These are phyloP conservation scores for Guadua angustifolia DNA, from an alignment of 176 grass and related monocot genomes.

Conservation along the genomic window DNA sequence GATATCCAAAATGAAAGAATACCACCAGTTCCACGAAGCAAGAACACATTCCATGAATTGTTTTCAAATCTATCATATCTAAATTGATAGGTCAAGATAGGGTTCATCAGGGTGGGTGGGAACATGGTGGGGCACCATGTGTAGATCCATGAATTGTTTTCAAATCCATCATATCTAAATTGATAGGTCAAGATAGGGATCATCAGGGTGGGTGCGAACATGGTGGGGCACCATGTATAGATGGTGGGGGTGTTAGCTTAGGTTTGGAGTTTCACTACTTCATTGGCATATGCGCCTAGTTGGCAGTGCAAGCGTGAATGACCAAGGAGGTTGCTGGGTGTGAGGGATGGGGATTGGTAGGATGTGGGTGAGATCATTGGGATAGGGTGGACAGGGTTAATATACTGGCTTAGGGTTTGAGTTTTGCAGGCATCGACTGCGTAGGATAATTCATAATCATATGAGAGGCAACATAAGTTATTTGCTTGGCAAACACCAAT, in stretches of 20 bases:
- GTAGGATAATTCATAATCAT: background rate
- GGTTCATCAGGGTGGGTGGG: background rate
- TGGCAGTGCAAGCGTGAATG: slow-evolving; percentile 1
- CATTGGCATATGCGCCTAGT: background rate
- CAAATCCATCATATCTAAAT: background rate
- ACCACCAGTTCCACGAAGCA: slow-evolving; percentile 6
- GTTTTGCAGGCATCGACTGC: background rate
- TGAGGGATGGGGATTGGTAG: background rate
- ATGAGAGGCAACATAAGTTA: background rate
- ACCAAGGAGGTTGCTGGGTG: background rate
- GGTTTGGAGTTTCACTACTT: slow-evolving; percentile 3
- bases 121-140: too few species aligned
- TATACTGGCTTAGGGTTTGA: background rate
- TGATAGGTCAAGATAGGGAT: slow-evolving; percentile 15
- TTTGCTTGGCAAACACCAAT: background rate
- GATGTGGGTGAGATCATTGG: slow-evolving; percentile 3
- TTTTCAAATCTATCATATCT: slow-evolving; percentile 8
- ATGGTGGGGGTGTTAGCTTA: background rate
- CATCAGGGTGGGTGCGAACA: background rate
- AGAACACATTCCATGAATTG: slow-evolving; percentile 14
- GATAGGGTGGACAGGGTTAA: background rate
- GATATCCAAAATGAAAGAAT: background rate
- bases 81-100: slow-evolving; percentile 19
- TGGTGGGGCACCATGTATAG: background rate
- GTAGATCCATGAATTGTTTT: slow-evolving; percentile 21